Percentiles rank a stretch among this genome's conserved stretches.
Conservation (phyloP, 805 yeast genomes). For the Yamadazyma sp. region DNA sequence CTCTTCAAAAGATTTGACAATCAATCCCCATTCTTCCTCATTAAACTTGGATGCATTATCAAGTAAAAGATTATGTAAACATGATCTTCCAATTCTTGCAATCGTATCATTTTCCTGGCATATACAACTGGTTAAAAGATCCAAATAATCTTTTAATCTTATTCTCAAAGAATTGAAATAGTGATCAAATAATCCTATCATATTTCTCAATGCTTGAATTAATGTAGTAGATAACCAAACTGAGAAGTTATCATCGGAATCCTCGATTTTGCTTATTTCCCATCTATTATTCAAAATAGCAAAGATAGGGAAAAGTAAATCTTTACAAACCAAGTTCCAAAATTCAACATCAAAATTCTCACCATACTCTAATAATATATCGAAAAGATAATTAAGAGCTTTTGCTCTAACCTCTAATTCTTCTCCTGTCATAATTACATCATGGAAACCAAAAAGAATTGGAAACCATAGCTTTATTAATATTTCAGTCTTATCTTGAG, state of each 20-base stretch:
- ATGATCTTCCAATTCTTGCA: conserved; percentile 89
- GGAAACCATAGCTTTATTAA: conserved; percentile 79
- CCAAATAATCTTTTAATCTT: conserved; percentile 75
- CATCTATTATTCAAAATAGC: conserved; percentile 73
- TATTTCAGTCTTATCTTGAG: conserved; percentile 14
- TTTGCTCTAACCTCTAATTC: conserved; percentile 92
- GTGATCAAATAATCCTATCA: conserved; percentile 78
- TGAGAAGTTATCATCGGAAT: conserved; percentile 78
- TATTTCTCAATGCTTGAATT: conserved; percentile 88
- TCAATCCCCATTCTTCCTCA: conserved; percentile 68
- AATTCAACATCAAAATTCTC: conserved; percentile 66
- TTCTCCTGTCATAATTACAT: conserved; percentile 87
- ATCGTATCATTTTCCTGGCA: conserved; percentile 97
- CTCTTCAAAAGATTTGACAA: conserved; percentile 60
- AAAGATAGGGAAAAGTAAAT: conserved; percentile 87
- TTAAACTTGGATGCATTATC: conserved; percentile 68
- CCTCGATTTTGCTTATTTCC: conserved; percentile 59
- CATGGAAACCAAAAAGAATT: conserved; percentile 78
- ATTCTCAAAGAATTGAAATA: conserved; percentile 75
- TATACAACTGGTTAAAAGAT: conserved; percentile 78
- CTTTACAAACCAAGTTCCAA: conserved; percentile 80
- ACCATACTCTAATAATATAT: conserved; percentile 76
- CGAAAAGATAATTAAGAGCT: conserved; percentile 81
- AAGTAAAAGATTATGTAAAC: conserved; percentile 75
- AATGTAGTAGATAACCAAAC: conserved; percentile 97